Evolutionary conservation across 2,329 filamentous ascomycete genomes (phyloP), one percentile per base, ranked within the genome.

Genomic region (Pseudogymnoascus sp.): DNA sequence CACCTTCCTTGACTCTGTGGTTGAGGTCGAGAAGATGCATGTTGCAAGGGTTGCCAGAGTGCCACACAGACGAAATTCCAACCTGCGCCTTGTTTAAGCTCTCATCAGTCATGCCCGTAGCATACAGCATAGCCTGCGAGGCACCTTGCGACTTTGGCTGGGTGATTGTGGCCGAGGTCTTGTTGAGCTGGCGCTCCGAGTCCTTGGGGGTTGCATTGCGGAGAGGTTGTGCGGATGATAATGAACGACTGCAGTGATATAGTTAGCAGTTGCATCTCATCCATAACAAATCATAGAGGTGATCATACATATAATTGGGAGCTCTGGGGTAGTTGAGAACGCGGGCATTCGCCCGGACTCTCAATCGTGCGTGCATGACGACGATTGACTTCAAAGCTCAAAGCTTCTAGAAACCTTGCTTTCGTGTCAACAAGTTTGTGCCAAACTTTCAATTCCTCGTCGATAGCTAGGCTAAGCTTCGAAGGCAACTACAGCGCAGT

Each of bases 91-190:
- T 99, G 80, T 89, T 88, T 87, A 97, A 90, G 76, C 96, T 92
- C 63, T 83, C 82, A 73, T 96, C 90, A 44, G 79, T 85, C 71
- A 99, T 80, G 62, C 95, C 95, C 1, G 93, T 97, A 69, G 91
- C 94, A 80, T 96, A 99, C 63, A 99, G 83, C 95, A 99, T 99
- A 67, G 95, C 94, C 80, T 99, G 94, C 44, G 94, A 97, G 63
- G 95, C 94, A 69, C 94, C 94, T 80, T 99, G 94, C 35, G 93
- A 94, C 80, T 97, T 97, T 74, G 92, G 93, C 78, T 97, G 92
- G 25, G 94, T 99, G 79, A 99, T 93, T 74, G 81, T 76, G 66
- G 85, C 80, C 65, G 92, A 97, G 74, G 93, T 81, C 75, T 85
- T 91, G 82, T 99, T 99, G 75, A 96, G 84, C 70, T 81, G 35